These are phyloP conservation scores for Lentinus brumalis DNA, from an alignment of 768 basidiomycete species.

Conservation along the genomic window DNA sequence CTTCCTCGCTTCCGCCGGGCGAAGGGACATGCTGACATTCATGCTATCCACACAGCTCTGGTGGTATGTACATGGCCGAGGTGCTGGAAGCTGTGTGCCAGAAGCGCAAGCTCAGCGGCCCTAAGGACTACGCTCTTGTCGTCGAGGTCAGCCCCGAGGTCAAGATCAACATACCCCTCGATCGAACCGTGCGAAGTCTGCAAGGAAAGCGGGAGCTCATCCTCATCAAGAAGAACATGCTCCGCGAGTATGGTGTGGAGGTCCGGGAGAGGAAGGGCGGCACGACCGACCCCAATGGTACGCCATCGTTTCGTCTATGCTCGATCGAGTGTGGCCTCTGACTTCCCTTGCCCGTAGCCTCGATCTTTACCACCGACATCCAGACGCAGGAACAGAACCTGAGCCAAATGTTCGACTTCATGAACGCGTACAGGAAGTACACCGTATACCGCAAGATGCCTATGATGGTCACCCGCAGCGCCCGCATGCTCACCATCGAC, in stretches of 20 bases:
- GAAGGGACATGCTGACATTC: neutral
- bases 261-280: slow-evolving; percentile 59
- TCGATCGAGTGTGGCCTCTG: neutral
- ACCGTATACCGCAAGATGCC: slow-evolving; percentile 93
- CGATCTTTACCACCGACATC: slow-evolving; percentile 74
- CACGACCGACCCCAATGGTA: slow-evolving; percentile 93
- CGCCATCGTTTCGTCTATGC: slow-evolving; percentile 12
- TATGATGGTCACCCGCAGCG: slow-evolving; percentile 88
- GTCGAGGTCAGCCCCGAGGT: slow-evolving; percentile 50
- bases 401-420: slow-evolving; percentile 72
- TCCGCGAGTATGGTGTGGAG: slow-evolving; percentile 71
- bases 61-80: slow-evolving; percentile 97
- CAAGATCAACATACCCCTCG: slow-evolving; percentile 84
- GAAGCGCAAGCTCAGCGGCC: slow-evolving; percentile 63
- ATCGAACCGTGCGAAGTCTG: slow-evolving; percentile 94
- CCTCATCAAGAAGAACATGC: slow-evolving; percentile 76
- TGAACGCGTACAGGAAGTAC: slow-evolving; percentile 91
- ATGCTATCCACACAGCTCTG: slow-evolving; percentile 52
- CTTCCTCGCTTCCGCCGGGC: neutral
- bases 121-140: slow-evolving; percentile 84
- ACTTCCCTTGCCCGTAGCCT: slow-evolving; percentile 50
- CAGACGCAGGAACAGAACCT: slow-evolving; percentile 64
- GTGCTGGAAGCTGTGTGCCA: slow-evolving; percentile 84
- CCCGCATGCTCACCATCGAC: slow-evolving; percentile 91
- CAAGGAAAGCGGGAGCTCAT: slow-evolving; percentile 85